A percentile compares a stretch with the other conserved stretches of the same genome.
phyloP scores from a whole-genome alignment of 2,329 filamentous ascomycete genomes.

The Kalmusia sp. region DNA sequence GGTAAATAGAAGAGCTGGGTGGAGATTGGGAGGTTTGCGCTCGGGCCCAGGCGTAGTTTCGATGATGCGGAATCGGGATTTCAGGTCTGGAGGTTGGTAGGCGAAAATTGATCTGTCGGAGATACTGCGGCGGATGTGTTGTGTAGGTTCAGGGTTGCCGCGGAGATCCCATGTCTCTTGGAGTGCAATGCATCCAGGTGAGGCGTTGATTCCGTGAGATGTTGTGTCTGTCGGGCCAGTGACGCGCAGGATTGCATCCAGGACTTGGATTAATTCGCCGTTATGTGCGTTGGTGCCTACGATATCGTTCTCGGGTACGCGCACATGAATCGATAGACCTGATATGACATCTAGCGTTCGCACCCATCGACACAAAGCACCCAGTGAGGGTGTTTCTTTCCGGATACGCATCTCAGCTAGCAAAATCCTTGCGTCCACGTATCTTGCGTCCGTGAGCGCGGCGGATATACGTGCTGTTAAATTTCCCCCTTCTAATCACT shows the following conservation, averaged over 20 bases:
- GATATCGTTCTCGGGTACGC: slow-evolving; percentile 45
- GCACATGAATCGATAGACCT: slow-evolving; percentile 65
- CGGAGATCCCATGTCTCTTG: slow-evolving; percentile 69
- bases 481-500: slow-evolving; percentile 60
- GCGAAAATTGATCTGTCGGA: slow-evolving; percentile 59
- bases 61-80: slow-evolving; percentile 61
- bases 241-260: slow-evolving; percentile 70
- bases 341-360: slow-evolving; percentile 74
- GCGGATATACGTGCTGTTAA: slow-evolving; percentile 71
- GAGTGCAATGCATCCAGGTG: slow-evolving; percentile 61
- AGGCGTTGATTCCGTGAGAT: slow-evolving; percentile 24
- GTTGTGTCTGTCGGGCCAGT: slow-evolving; percentile 66
- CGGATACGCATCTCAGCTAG: slow-evolving; percentile 74
- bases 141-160: slow-evolving; percentile 44
- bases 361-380: slow-evolving; percentile 75
- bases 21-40: slow-evolving; percentile 72
- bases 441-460: slow-evolving; percentile 70
- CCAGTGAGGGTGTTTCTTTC: slow-evolving; percentile 70
- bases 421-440: slow-evolving; percentile 69
- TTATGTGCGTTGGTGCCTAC: slow-evolving; percentile 56
- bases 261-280: slow-evolving; percentile 59
- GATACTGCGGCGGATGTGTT: slow-evolving; percentile 64
- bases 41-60: slow-evolving; percentile 66
- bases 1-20: slow-evolving; percentile 70
- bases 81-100: slow-evolving; percentile 23